phyloP scores from a whole-genome alignment of 2,329 filamentous ascomycete genomes.

The Alternaria triticimaculans region DNA sequence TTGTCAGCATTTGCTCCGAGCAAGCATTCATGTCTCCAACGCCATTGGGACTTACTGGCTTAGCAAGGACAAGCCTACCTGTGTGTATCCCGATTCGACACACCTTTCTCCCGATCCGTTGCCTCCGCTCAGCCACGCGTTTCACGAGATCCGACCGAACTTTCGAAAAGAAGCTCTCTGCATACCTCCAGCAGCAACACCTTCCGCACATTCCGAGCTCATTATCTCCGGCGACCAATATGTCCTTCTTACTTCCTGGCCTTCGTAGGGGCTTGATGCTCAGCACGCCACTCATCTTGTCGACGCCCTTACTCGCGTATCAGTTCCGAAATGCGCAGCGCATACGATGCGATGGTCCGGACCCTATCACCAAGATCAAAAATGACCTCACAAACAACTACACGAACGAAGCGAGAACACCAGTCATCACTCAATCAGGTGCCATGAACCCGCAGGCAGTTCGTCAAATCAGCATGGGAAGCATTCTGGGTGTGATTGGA shows the following conservation, averaged over 20 bases:
- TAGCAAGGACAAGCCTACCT: not conserved
- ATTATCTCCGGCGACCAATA: slow-evolving; percentile 20
- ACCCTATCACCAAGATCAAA: slow-evolving; percentile 49
- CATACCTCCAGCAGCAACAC: slow-evolving; percentile 28
- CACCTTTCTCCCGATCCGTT: not conserved
- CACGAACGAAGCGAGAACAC: slow-evolving; percentile 48
- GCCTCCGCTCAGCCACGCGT: slow-evolving; percentile 1
- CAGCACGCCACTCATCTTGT: slow-evolving; percentile 45
- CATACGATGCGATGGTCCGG: slow-evolving; percentile 47
- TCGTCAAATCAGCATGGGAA: slow-evolving; percentile 56
- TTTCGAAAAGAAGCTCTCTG: slow-evolving; percentile 23
- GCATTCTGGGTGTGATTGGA: slow-evolving; percentile 53
- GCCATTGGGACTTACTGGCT: slow-evolving; percentile 18
- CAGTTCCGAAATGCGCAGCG: slow-evolving; percentile 33
- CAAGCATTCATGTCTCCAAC: slow-evolving; percentile 21
- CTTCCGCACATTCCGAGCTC: not conserved
- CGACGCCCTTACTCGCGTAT: slow-evolving; percentile 40
- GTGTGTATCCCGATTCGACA: not conserved
- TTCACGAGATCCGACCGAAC: slow-evolving; percentile 1
- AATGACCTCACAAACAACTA: slow-evolving; percentile 45
- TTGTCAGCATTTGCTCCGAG: slow-evolving; percentile 7
- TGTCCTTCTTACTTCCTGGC: slow-evolving; percentile 51
- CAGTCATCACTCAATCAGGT: slow-evolving; percentile 48
- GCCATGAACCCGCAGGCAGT: slow-evolving; percentile 51
- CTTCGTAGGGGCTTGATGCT: slow-evolving; percentile 48